Conservation (phyloP, 2,329 filamentous ascomycete genomes). For the Trichoderma sp. region DNA sequence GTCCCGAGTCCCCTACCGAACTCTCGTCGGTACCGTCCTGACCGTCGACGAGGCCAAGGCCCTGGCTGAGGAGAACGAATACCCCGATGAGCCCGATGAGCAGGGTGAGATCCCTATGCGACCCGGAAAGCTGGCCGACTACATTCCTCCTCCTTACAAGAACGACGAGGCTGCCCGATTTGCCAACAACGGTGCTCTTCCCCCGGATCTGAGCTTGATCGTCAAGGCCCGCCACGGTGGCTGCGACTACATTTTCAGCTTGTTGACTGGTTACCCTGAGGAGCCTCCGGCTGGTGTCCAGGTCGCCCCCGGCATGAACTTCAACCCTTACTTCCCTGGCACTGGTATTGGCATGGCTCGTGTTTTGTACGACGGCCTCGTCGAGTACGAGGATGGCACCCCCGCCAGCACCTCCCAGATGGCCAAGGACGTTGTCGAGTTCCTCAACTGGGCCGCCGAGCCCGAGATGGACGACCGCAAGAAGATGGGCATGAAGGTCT, state of each 20-base stretch:
- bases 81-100: conserved; percentile 96
- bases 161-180: conserved; percentile 98
- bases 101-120: conserved; percentile 98
- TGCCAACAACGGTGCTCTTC: conserved; percentile 96
- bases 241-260: conserved; percentile 96
- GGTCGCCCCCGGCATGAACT: conserved; percentile 90
- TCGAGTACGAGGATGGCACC: conserved; percentile 97
- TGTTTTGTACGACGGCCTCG: conserved; percentile 94
- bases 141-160: conserved; percentile 92
- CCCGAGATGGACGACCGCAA: conserved; percentile 99
- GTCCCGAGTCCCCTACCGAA: conserved; percentile 86
- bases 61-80: conserved; percentile 96
- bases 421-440: conserved; percentile 99
- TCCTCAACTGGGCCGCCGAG: conserved; percentile 98
- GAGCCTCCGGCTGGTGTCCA: conserved; percentile 86
- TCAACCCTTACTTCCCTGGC: conserved; percentile 99
- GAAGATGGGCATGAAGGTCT: conserved; percentile 98
- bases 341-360: conserved; percentile 98
- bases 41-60: conserved; percentile 98
- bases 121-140: conserved; percentile 96
- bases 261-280: conserved; percentile 96
- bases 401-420: conserved; percentile 95
- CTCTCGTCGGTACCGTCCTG: conserved; percentile 85
- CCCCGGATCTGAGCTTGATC: conserved; percentile 95
- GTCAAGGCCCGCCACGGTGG: conserved; percentile 97